A percentile compares a stretch with the other conserved stretches of the same genome.
Evolutionary conservation across 164 flowering plant species (phyloP).

Genomic region (Sedum album): DNA sequence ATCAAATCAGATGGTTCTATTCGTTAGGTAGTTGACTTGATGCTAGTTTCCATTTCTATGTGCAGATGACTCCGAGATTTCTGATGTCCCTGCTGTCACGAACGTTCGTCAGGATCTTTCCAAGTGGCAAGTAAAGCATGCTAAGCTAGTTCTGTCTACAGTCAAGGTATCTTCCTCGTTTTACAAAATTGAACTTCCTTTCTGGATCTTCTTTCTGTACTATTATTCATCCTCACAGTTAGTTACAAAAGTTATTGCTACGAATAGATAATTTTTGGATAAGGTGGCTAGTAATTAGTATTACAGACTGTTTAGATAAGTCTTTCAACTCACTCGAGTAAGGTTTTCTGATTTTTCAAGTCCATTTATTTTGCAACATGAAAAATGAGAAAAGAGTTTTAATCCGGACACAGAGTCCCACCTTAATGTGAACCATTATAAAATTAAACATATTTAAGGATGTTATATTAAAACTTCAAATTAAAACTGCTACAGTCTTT

Average conservation of each 20-base stretch:
- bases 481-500: no score
- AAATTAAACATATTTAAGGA: no score
- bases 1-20: neutral
- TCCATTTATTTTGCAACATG: no score
- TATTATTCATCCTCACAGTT: neutral
- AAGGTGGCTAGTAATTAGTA: neutral
- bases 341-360: no score
- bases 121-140: conserved; percentile 85
- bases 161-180: conserved; percentile 54
- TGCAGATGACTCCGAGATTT: conserved; percentile 63
- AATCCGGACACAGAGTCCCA: no score
- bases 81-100: conserved; percentile 60
- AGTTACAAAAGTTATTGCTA: neutral
- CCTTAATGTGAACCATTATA: no score
- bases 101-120: conserved; percentile 89
- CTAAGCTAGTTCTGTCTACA: conserved; percentile 68
- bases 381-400: no score
- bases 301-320: no score
- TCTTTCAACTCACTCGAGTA: no score
- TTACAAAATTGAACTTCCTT: neutral
- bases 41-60: conserved; percentile 7
- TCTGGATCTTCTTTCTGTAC: neutral
- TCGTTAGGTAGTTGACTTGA: neutral
- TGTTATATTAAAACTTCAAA: no score
- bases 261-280: neutral